Base-by-base conservation (phyloP, 148 eudicot genomes). In the Chenopodium quinoa region DNA sequence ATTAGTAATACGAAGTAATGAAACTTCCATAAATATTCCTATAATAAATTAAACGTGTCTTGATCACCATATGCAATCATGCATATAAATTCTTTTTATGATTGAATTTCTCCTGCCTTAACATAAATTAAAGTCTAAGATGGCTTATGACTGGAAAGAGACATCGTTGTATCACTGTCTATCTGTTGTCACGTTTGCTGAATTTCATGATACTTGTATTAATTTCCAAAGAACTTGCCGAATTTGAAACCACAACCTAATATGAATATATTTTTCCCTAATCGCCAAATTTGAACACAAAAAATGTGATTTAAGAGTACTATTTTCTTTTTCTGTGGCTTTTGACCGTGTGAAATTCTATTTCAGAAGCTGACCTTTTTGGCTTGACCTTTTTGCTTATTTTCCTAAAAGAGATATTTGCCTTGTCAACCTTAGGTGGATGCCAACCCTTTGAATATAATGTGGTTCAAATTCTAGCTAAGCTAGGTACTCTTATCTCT, bases 351-450 rank as follows among this genome's bases (percentile, higher is more conserved):
- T 79, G 69, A 79, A 71, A 9, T 58, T n/a, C 7, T 34, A 34
- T 37, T 9, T 68, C 7, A 68, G 74, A 70, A 79, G 75, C 47
- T 50, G 67, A 69, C 75, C 4, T 56, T 82, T 58, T 76, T 58
- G 71, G 22, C 29, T 32, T 27, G 56, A 58, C 67, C 44, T 73
- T 69, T 77, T 65, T 50, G 69, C 34, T 78, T 71, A 37, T 71
- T 58, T 79, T 37, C 11, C 3, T 5, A 25, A 71, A 70, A 78
- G 79, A 54, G 71, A 81, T 79, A 60, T 75, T 78, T 76, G 81
- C 80, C 77, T 79, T 67, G 75, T 87, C 86, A 82, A 44, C 46
- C 86, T 83, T 77, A 78, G 73, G 78, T 82, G 82, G 80, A 77
- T 11, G 68, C 77, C 80, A 47, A 23, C 29, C 48, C 46, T 67